Conservation (phyloP, 257 asterid species). For the Solanum arcanum region DNA sequence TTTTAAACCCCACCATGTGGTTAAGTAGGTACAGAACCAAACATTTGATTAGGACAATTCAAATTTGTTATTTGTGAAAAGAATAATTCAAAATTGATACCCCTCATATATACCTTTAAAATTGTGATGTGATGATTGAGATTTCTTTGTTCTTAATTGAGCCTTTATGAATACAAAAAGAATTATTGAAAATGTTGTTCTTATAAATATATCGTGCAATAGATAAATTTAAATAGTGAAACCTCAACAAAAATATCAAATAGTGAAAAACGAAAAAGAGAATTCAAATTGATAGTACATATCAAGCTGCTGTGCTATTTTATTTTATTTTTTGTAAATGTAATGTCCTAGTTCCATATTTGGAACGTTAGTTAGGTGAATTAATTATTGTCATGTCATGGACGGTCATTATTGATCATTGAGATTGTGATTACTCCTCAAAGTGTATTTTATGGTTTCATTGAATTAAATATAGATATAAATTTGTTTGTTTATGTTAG, state of each 20-base stretch:
- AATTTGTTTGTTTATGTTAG: background rate
- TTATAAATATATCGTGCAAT: background rate
- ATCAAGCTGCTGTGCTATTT: too few species aligned
- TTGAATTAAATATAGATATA: background rate
- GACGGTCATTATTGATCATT: background rate
- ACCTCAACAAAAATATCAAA: accelerated
- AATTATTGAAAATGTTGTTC: too few species aligned
- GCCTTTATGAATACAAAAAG: accelerated
- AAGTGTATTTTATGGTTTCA: background rate
- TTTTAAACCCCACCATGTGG: background rate
- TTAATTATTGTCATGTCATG: background rate
- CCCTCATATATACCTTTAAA: background rate
- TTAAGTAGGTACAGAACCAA: background rate
- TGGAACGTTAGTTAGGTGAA: background rate
- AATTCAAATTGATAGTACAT: background rate
- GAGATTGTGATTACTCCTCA: background rate
- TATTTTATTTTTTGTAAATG: too few species aligned
- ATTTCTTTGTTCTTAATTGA: accelerated
- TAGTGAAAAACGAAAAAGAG: accelerated
- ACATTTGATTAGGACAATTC: background rate
- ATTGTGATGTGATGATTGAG: background rate
- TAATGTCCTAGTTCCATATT: background rate
- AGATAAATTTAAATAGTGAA: accelerated
- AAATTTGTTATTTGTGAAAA: background rate
- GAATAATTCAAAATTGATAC: background rate